Base-by-base conservation (phyloP, 1,284 basidiomycete species). In the Apiotrichum akiyoshidainum region DNA sequence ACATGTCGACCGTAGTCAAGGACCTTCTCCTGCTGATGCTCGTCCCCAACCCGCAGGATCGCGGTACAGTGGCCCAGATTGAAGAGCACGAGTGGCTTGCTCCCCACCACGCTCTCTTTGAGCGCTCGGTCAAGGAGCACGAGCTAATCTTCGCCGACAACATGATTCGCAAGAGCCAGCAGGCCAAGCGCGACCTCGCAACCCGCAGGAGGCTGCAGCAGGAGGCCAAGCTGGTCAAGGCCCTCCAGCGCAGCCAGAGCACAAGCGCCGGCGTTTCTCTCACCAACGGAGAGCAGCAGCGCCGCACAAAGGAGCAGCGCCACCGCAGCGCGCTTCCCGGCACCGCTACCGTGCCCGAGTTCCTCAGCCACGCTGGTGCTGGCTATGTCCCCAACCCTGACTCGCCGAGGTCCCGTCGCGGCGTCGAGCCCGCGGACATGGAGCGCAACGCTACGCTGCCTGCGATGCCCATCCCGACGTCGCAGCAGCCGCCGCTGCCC, bases 11-110 rank as follows among this genome's bases (percentile, higher is more conserved):
- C 7, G 85, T 87, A 58, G 92, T 90, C 26, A 83, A 88, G 58
- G 84, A 89, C 67, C 80, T 89, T 14, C 79, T 89, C 12, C 80
- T 84, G 50, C 83, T 86, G 72, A 96, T 96, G 92, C 86, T 96
- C 41, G 90, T 95, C 2, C 90, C 87, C 52, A 85, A 91, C 75
- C 87, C 89, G 2, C 80, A 82, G 21, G 83, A 84, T 46, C 87
- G 92, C 53, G 88, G 89, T 45, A 85, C 86, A 63, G 81, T 95
- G 44, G 80, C 81, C 12, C 80, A 82, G 3, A 87, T 96, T 65
- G 92, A 92, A 87, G 80, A 75, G 14, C 92, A 95, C 72, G 82
- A 84, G 5, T 96, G 92, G 92, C 81, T 95, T n/a, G 79, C 79
- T 1, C 81, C 84, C 1, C 89, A 89, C 64, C 80, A 81, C 0